These are phyloP conservation scores for Yamadazyma takamatsuzukensis DNA, from an alignment of 805 yeast genomes.

Conservation along the genomic window DNA sequence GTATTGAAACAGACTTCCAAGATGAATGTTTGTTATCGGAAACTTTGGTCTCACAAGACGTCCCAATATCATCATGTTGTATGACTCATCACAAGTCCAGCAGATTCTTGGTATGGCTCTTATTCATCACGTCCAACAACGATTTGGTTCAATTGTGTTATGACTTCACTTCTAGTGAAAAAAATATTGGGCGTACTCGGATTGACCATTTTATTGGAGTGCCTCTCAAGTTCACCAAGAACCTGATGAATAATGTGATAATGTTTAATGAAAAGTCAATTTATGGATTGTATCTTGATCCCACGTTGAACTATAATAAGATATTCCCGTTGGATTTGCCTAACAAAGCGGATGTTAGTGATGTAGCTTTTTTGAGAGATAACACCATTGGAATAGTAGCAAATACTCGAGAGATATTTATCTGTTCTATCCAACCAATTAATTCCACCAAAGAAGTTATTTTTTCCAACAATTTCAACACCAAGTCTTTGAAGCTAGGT, in stretches of 20 bases:
- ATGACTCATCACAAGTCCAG: conserved; percentile 5
- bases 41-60: background rate
- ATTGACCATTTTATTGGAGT: conserved; percentile 7
- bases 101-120: conserved; percentile 9
- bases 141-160: conserved; percentile 11
- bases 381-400: conserved; percentile 8
- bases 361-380: conserved; percentile 9
- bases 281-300: conserved; percentile 9
- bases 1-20: conserved; percentile 5
- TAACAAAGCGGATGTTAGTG: conserved; percentile 8
- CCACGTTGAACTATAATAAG: conserved; percentile 6
- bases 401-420: conserved; percentile 4
- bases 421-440: conserved; percentile 4
- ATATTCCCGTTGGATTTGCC: conserved; percentile 3
- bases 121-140: conserved; percentile 13
- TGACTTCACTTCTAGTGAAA: conserved; percentile 5
- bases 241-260: conserved; percentile 4
- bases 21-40: conserved; percentile 2
- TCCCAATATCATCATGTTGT: conserved; percentile 12
- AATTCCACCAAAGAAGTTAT: conserved; percentile 6
- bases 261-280: conserved; percentile 12
- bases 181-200: conserved; percentile 2
- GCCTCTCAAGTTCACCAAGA: conserved; percentile 14
- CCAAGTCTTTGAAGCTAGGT: conserved; percentile 14
- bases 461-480: conserved; percentile 14